A percentile compares a stretch with the other conserved stretches of the same genome.
Evolutionary conservation across 805 yeast species (phyloP).

Genomic region (Alloascoidea africana): DNA sequence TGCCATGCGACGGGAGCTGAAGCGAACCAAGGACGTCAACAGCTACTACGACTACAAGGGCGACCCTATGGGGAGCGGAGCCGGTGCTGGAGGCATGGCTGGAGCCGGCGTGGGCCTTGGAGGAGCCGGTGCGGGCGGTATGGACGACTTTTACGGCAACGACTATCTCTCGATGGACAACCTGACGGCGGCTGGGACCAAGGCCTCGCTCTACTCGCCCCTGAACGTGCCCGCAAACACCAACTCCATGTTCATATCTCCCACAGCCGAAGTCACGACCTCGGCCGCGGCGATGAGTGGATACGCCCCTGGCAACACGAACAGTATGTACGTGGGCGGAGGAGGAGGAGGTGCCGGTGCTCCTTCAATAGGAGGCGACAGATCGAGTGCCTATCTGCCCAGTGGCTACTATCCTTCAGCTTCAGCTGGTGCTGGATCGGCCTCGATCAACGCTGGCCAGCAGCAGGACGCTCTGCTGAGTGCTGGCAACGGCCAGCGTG

Average conservation of each 20-base stretch:
- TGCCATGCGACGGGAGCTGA: constrained; percentile 23
- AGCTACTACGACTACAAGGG: constrained; percentile 6
- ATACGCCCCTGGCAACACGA: constrained; percentile 4
- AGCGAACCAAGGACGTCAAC: constrained; percentile 9
- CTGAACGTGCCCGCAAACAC: constrained; percentile 8
- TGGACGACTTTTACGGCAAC: constrained; percentile 1
- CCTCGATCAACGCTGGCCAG: constrained; percentile 7
- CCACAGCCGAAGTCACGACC: constrained; percentile 60
- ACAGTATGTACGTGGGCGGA: constrained; percentile 2
- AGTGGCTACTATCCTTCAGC: constrained; percentile 14
- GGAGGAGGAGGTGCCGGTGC: constrained; percentile 3
- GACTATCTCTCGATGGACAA: constrained; percentile 7
- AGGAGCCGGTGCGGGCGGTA: background rate
- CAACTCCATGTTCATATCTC: constrained; percentile 47
- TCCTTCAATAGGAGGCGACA: constrained; percentile 4
- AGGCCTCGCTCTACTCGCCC: constrained; percentile 8
- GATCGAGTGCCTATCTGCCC: constrained; percentile 13
- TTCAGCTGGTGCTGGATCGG: constrained; percentile 7
- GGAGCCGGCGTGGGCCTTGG: constrained; percentile 1
- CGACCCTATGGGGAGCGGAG: constrained; percentile 10
- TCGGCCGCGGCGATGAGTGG: constrained; percentile 19
- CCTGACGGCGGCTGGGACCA: constrained; percentile 9
- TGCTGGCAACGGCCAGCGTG: background rate
- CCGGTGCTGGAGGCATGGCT: constrained; percentile 5
- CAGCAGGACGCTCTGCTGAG: constrained; percentile 9